Evolutionary conservation across 2,329 filamentous ascomycete species (phyloP).

Genomic region (Fusarium sp.): DNA sequence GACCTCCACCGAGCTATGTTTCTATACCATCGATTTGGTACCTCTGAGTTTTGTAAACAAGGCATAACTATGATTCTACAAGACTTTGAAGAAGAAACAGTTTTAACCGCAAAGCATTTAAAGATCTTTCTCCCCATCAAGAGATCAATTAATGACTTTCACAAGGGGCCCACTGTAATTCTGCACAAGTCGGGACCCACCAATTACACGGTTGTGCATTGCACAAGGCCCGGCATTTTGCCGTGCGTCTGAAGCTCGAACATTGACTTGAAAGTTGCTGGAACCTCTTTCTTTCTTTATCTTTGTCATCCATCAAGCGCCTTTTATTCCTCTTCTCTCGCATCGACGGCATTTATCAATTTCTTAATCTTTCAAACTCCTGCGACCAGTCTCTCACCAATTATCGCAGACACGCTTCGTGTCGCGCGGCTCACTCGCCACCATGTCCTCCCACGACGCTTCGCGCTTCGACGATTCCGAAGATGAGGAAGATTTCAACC

Average conservation of each 20-base stretch:
- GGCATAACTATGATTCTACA: not conserved
- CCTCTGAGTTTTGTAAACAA: not conserved
- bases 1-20: too few species aligned
- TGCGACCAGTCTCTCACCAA: not conserved
- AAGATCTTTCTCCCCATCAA: not conserved
- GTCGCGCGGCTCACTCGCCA: constrained; percentile 35
- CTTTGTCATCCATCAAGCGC: constrained; percentile 35
- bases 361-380: constrained; percentile 7
- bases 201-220: constrained; percentile 12
- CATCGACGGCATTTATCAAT: not conserved
- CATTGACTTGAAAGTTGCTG: constrained; percentile 12
- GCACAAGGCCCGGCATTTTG: constrained; percentile 30
- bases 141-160: not conserved
- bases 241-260: constrained; percentile 32
- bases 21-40: not conserved
- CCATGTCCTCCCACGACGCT: constrained; percentile 58
- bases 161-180: not conserved
- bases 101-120: too few species aligned
- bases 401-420: constrained; percentile 25
- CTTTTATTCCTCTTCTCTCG: constrained; percentile 8
- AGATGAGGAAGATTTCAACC: constrained; percentile 91
- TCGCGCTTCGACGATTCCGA: constrained; percentile 70
- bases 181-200: constrained; percentile 13
- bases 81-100: not conserved
- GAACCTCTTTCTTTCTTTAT: constrained; percentile 19